Conservation (phyloP, 2,329 filamentous ascomycete genomes). For the Diplodia sapinea region DNA sequence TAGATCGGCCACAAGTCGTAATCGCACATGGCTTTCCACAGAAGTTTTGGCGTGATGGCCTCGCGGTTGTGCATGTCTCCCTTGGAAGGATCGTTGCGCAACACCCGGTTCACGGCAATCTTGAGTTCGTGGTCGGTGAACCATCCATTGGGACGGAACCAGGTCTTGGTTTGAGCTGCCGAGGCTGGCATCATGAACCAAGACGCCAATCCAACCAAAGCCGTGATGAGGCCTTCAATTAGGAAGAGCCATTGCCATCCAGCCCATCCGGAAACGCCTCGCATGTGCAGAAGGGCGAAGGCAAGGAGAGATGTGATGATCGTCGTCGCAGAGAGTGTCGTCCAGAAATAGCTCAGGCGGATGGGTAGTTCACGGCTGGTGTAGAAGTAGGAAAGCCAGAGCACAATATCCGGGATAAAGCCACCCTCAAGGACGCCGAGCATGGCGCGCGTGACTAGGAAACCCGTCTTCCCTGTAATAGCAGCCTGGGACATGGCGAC, state of each 20-base stretch:
- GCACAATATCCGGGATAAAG: constrained; percentile 46
- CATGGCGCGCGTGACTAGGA: constrained; percentile 48
- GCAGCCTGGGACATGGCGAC: constrained; percentile 47
- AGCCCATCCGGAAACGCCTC: constrained; percentile 48
- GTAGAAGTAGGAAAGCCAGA: constrained; percentile 52
- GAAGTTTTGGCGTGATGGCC: constrained; percentile 35
- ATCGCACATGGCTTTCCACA: constrained; percentile 40
- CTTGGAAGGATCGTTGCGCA: constrained; percentile 63
- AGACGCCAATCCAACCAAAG: constrained; percentile 59
- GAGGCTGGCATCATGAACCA: constrained; percentile 61
- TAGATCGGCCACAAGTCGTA: constrained; percentile 45
- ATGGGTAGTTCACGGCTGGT: constrained; percentile 51
- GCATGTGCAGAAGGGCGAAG: constrained; percentile 51
- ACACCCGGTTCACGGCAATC: constrained; percentile 66
- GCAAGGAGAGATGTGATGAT: constrained; percentile 49
- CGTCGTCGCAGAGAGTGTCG: constrained; percentile 45
- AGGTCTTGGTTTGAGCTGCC: constrained; percentile 58
- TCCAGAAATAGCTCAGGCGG: constrained; percentile 53
- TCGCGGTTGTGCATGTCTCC: constrained; percentile 59
- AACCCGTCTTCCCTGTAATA: constrained; percentile 43
- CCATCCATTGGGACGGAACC: constrained; percentile 67
- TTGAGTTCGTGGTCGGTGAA: constrained; percentile 66
- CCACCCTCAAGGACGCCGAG: constrained; percentile 50
- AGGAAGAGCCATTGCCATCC: constrained; percentile 62
- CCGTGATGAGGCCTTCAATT: constrained; percentile 62